phyloP scores from a whole-genome alignment of 139 green algal species.

The Bryopsis sp. region DNA sequence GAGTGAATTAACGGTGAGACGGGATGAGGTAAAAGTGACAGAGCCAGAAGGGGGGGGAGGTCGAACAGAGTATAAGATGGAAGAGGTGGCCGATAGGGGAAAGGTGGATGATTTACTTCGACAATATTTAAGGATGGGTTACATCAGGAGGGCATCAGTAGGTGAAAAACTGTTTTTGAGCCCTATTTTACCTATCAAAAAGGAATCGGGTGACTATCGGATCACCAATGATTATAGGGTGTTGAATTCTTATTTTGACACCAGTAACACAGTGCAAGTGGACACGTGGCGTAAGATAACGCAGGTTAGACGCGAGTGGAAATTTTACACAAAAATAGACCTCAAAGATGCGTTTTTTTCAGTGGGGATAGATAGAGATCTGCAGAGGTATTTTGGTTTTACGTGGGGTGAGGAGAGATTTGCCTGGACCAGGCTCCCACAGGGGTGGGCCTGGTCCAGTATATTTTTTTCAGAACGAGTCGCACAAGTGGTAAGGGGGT shows the following conservation, averaged over 20 bases:
- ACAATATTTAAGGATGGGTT: not conserved
- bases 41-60: no score
- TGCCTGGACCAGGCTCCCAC: not conserved
- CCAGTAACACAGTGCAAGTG: not conserved
- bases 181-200: not conserved
- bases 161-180: not conserved
- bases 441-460: not conserved
- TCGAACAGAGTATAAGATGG: not conserved
- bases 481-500: not conserved
- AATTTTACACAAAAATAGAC: not conserved
- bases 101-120: not conserved
- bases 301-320: not conserved
- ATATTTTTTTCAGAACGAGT: not conserved
- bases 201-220: not conserved
- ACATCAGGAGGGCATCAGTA: not conserved
- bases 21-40: not conserved
- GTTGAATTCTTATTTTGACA: not conserved
- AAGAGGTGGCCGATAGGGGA: not conserved
- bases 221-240: not conserved
- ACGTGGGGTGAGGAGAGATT: not conserved
- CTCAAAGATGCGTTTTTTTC: slow-evolving; percentile 1
- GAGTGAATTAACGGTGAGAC: not conserved
- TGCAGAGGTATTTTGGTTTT: not conserved
- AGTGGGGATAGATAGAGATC: not conserved
- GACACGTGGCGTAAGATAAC: not conserved